phyloP scores from a whole-genome alignment of 305 asterid species.

The Solanum hybrid region DNA sequence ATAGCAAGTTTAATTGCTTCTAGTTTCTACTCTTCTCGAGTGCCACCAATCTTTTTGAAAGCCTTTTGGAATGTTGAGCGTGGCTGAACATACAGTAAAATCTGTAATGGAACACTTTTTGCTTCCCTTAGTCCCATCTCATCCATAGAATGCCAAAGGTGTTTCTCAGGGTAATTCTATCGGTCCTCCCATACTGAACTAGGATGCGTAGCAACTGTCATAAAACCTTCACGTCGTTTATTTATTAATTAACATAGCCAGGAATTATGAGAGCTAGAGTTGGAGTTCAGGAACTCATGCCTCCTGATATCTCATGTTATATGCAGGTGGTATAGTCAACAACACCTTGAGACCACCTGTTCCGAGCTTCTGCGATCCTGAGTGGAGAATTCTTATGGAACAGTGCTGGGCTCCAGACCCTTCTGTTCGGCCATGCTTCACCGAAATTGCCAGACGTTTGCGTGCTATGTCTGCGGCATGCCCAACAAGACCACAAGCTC shows the following conservation, averaged over 20 bases:
- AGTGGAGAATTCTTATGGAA: constrained; percentile 82
- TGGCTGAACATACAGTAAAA: neutral
- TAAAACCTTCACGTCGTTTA: neutral
- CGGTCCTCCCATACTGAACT: neutral
- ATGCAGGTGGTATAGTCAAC: constrained; percentile 73
- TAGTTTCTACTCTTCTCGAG: neutral
- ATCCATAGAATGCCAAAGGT: neutral
- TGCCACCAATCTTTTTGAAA: neutral
- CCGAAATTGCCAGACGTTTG: constrained; percentile 65
- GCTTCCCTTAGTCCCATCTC: neutral
- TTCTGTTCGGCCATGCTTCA: constrained; percentile 57
- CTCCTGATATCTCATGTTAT: neutral
- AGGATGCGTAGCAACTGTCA: neutral
- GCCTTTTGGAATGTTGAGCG: neutral
- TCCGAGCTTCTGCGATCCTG: constrained; percentile 62
- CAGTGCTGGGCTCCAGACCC: constrained; percentile 95
- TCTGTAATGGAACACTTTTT: neutral
- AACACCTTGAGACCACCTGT: constrained; percentile 75
- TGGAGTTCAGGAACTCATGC: neutral
- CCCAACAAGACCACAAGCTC: constrained; percentile 32
- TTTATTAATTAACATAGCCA: neutral
- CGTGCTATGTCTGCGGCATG: constrained; percentile 53
- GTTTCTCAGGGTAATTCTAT: neutral
- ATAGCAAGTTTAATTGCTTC: neutral
- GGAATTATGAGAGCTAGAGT: neutral